These are phyloP conservation scores for Przewalskia tangutica DNA, from an alignment of 257 asterid species.

Conservation along the genomic window DNA sequence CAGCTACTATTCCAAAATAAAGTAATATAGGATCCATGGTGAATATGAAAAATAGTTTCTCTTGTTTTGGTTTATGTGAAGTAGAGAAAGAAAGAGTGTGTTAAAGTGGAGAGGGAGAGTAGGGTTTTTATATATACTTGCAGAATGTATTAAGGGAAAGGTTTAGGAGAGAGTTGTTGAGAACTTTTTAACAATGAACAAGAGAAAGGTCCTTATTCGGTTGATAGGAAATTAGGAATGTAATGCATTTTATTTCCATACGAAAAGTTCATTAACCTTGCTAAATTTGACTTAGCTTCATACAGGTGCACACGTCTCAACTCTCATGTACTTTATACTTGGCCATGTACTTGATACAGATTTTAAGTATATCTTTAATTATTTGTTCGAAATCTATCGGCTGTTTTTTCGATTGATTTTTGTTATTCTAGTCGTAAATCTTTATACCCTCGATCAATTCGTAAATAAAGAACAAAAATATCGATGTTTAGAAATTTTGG, in stretches of 20 bases:
- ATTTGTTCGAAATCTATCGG: not conserved
- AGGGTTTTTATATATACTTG: slow-evolving; percentile 24
- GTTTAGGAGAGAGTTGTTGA: slow-evolving; percentile 8
- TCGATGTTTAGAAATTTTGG: not conserved
- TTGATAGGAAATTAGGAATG: slow-evolving; percentile 10
- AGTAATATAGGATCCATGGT: slow-evolving; percentile 33
- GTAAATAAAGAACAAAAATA: not conserved
- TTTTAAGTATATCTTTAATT: not conserved
- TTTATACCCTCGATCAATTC: not conserved
- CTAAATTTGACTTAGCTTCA: not conserved
- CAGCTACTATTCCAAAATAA: slow-evolving; percentile 15
- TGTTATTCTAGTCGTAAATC: not conserved
- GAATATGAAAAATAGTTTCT: too few relatives aligned
- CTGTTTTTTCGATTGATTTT: not conserved
- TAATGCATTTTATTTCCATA: not conserved
- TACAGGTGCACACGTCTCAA: not conserved
- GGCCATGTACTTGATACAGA: not conserved
- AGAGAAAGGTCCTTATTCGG: not conserved
- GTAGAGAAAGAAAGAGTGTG: slow-evolving; percentile 11
- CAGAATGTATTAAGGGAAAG: slow-evolving; percentile 6
- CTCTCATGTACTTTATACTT: not conserved
- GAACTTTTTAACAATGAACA: not conserved
- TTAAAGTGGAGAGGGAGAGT: slow-evolving; percentile 2
- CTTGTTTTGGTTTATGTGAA: not conserved
- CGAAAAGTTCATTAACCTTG: not conserved